Conservation (phyloP, 1,284 basidiomycete species). For the Sphaerobolus stellatus region DNA sequence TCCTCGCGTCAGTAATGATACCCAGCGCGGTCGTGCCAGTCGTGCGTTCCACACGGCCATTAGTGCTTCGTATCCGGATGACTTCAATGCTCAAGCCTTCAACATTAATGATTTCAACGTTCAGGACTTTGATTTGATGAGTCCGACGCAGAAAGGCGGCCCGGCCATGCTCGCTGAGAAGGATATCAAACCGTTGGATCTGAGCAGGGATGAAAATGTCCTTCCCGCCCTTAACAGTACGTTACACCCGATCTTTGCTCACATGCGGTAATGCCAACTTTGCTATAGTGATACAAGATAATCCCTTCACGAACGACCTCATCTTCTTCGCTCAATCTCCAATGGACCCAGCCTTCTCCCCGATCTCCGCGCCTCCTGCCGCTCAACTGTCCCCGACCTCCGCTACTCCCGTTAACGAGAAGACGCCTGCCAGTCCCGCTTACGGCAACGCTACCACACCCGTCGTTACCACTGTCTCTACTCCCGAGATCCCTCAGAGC, state of each 20-base stretch:
- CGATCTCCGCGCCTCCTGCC: slow-evolving; percentile 4
- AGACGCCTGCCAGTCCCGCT: slow-evolving; percentile 1
- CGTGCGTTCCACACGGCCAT: slow-evolving; percentile 56
- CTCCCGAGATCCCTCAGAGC: slow-evolving; percentile 23
- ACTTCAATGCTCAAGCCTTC: slow-evolving; percentile 6
- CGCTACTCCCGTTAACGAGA: slow-evolving; percentile 7
- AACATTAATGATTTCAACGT: too few species aligned
- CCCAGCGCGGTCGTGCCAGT: slow-evolving; percentile 46
- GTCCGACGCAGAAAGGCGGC: slow-evolving; percentile 67
- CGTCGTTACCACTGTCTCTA: slow-evolving; percentile 14
- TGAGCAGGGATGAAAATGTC: slow-evolving; percentile 14
- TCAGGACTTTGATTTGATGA: slow-evolving; percentile 22
- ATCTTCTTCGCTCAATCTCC: slow-evolving; percentile 8
- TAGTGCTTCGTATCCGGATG: slow-evolving; percentile 52
- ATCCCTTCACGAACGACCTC: slow-evolving; percentile 6
- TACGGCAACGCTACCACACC: slow-evolving; percentile 39
- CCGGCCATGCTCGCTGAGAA: slow-evolving; percentile 63
- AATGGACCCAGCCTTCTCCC: background rate
- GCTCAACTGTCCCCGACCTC: slow-evolving; percentile 8
- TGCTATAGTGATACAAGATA: slow-evolving; percentile 14
- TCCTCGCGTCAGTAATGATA: slow-evolving; percentile 51
- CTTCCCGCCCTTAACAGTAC: slow-evolving; percentile 13
- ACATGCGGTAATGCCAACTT: slow-evolving; percentile 9
- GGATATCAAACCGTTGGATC: slow-evolving; percentile 45
- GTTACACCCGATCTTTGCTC: background rate